Evolutionary conservation across 169 alveolate genomes (phyloP), one percentile per base, ranked within the genome.

Genomic region (Cryptosporidium baileyi): DNA sequence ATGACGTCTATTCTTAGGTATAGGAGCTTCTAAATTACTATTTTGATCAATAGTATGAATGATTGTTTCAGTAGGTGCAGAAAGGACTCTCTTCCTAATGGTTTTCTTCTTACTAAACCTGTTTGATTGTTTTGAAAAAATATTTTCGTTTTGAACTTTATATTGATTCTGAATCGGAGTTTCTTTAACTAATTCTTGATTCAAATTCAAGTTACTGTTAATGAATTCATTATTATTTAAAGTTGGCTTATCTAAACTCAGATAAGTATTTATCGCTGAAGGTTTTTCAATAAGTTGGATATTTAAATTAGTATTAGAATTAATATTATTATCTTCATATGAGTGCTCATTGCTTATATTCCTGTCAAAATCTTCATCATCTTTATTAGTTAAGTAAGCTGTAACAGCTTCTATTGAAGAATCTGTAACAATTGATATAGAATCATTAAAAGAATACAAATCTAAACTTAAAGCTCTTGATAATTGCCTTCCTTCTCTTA

Each of bases 381-480:
- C 19, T 4, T 47, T 47, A 47, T 41, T 41, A 41, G 8, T 41
- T 41, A 11, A 11, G 0, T 41, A 15, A 15, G 15, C 49, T n/a
- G n/a, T n/a, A n/a, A n/a, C n/a, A 11, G 8, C 49, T 41, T 41
- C 15, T 41, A 11, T 15, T 41, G 15, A 9, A 41, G 8, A 41
- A 41, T 41, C 49, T 9, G 49, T 15, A 41, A 15, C 8, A 41
- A 11, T 41, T 13, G 81, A 44, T 32, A 32, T 26, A 2, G 54
- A 28, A 36, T 45, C 47, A 2, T 65, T 49, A 47, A 30, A 54
- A 15, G 63, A 57, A 34, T 44, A 38, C 17, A 65, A 30, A 47
- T 13, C 28, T 19, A 65, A 47, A 1, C 81, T 65, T 62, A 65
- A 65, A 47, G 81, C 38, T 65, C 81, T 65, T 4, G 81, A 65